Evolutionary conservation across 345 rosid genomes (phyloP), one percentile per base, ranked within the genome.

Genomic region (Eucalyptus marginata): DNA sequence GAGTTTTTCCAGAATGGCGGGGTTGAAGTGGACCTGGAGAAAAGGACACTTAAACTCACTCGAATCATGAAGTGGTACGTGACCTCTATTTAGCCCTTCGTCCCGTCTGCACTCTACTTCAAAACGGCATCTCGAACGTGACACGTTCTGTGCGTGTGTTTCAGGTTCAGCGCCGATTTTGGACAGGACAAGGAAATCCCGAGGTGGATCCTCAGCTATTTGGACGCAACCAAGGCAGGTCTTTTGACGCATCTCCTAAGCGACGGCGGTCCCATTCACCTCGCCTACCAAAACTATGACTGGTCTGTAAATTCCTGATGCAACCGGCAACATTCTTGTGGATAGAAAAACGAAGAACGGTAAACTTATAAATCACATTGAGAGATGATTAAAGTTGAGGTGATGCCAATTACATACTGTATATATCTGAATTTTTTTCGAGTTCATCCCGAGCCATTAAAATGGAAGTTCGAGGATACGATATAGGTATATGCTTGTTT

Each of bases 101-200:
- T 76, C 83, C 83, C 83, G 15, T 36, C 27, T 18, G 83, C 83
- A 76, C 2, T 15, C 18, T 36, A 20, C 83, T 18, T 36, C 27
- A 22, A 76, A 76, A 31, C 3, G 25, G 87, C 58, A 29, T 22
- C 87, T 86, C 68, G 18, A 86, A 52, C 49, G 47, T 86, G 58
- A 87, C 80, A 2, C 46, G 16, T 31, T 43, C 89, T 20, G 14
- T 20, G 56, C 36, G 87, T 12, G 36, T 22, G n/a, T 7, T 90
- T 87, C 91, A 98, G 99, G 99, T 97, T 91, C 88, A 93, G 89
- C 24, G 90, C 87, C 18, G 99, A 98, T 90, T 97, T 98, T 81
- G 96, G 92, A 58, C 94, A 94, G 89, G 99, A 94, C 52, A 96
- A 92, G 85, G 96, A 94, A 36, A 90, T 96, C 51, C 91, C 96